Percentiles rank a stretch among this genome's conserved stretches.
phyloP scores from a whole-genome alignment of 2,329 filamentous ascomycete species.

The Cytospora mali region DNA sequence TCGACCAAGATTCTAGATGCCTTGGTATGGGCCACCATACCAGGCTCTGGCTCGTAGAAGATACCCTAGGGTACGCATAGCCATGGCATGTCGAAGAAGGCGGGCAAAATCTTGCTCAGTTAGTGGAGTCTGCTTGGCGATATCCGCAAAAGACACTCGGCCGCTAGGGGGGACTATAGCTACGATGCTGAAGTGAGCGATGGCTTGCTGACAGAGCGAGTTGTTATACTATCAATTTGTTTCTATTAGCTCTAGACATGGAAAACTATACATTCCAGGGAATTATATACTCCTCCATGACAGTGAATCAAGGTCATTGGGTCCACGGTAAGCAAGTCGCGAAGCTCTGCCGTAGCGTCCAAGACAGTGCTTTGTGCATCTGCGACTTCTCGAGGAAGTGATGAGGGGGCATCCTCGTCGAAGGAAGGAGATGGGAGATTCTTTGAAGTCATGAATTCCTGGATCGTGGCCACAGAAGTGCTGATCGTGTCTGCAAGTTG shows the following conservation, averaged over 20 bases:
- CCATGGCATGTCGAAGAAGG: constrained; percentile 36
- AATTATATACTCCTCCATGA: constrained; percentile 6
- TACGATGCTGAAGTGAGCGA: constrained; percentile 34
- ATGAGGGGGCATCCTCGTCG: constrained; percentile 8
- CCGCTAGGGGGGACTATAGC: constrained; percentile 33
- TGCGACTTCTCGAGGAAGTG: not conserved
- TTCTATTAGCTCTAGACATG: constrained; percentile 24
- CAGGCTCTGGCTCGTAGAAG: constrained; percentile 35
- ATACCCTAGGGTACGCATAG: constrained; percentile 35
- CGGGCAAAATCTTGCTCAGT: constrained; percentile 31
- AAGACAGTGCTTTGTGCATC: not conserved
- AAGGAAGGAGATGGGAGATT: not conserved
- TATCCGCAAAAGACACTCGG: constrained; percentile 20
- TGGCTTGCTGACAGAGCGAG: constrained; percentile 29
- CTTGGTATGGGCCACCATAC: constrained; percentile 35
- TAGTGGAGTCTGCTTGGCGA: constrained; percentile 29
- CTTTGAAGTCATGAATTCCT: no score
- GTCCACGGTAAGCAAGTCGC: constrained; percentile 15
- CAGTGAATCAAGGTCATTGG: constrained; percentile 7
- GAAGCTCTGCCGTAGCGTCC: constrained; percentile 21
- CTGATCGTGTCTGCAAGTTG: no score
- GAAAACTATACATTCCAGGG: constrained; percentile 10
- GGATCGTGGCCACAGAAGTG: no score
- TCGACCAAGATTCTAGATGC: constrained; percentile 29
- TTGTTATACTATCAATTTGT: constrained; percentile 27